A percentile compares a stretch with the other conserved stretches of the same genome.
phyloP scores from a whole-genome alignment of 495 filamentous ascomycete species.

The Immersiella caudata region DNA sequence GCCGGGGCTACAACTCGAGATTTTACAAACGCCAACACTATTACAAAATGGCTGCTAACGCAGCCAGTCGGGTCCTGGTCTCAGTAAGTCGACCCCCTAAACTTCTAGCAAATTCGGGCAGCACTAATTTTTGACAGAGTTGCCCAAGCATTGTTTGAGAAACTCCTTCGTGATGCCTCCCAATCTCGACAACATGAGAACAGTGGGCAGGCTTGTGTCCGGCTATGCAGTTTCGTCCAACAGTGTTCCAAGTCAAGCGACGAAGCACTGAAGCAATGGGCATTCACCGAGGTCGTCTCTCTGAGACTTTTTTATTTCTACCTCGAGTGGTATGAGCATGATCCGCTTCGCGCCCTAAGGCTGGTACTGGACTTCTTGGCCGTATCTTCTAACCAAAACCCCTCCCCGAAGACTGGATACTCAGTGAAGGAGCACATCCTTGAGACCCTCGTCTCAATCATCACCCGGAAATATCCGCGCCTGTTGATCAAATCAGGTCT shows the following conservation, averaged over 20 bases:
- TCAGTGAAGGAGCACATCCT: slow-evolving; percentile 45
- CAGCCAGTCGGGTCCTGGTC: slow-evolving; percentile 24
- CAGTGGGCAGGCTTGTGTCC: slow-evolving; percentile 50
- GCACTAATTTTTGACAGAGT: slow-evolving; percentile 28
- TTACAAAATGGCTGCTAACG: slow-evolving; percentile 35
- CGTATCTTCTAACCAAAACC: slow-evolving; percentile 54
- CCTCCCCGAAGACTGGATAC: slow-evolving; percentile 39
- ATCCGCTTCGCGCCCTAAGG: slow-evolving; percentile 73
- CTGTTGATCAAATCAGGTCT: slow-evolving; percentile 64
- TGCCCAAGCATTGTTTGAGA: slow-evolving; percentile 40
- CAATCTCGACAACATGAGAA: slow-evolving; percentile 43
- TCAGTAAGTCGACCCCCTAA: slow-evolving; percentile 22
- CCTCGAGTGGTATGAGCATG: slow-evolving; percentile 71
- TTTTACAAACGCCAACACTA: slow-evolving; percentile 40
- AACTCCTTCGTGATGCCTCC: slow-evolving; percentile 47
- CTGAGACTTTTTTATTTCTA: slow-evolving; percentile 67
- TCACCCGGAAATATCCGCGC: slow-evolving; percentile 54
- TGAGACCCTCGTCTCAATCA: slow-evolving; percentile 49
- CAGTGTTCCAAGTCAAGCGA: slow-evolving; percentile 53
- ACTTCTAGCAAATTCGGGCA: background rate
- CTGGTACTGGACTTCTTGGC: slow-evolving; percentile 66
- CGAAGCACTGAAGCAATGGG: slow-evolving; percentile 42
- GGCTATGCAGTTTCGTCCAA: slow-evolving; percentile 58
- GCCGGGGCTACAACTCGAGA: slow-evolving; percentile 20
- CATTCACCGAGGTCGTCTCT: slow-evolving; percentile 58